Base-by-base conservation (phyloP, 148 eudicot species). In the Rhododendron mucronatum region DNA sequence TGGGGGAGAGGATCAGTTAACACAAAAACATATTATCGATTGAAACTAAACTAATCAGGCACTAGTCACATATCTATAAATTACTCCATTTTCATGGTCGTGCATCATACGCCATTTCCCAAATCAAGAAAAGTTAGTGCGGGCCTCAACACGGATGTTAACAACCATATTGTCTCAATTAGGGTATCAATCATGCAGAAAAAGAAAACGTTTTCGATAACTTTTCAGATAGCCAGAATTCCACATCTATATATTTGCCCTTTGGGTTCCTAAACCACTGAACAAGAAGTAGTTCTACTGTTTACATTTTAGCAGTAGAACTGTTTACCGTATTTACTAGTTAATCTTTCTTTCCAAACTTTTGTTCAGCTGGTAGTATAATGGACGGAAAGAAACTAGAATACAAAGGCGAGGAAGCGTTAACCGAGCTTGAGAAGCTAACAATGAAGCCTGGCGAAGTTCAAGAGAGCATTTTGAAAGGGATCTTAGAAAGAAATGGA, bases 341-440 rank as follows among this genome's bases (percentile, higher is more conserved):
- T 37, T 47, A 21, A 7, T 47, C 21, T 30, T 39, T 28, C 13
- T 80, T 63, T 81, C 80, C 84, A 3, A 30, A 37, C 21, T 81
- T 78, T 84, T 21, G 82, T 82, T 83, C 82, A 35, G 37, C 39
- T 83, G 45, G 3, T 41, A 30, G 5, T 51, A 45, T 35, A 37
- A 93, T 94, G 96, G 95, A 93, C 30, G 94, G 95, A 35, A 94
- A 92, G 90, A 94, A 92, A 82, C 67, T 92, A 71, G 96, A 94
- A 82, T 93, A 94, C 94, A 94, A 94, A 90, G 96, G 95, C 2
- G 90, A 86, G 59, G 92, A 92, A 87, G 98, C 96, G 47, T 69
- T 95, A 39, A 84, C 87, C 86, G 93, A 90, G 91, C 89, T 95
- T 20, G 94, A 95, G 87, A 89, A 82, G 83, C 88, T 94, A 35